These are phyloP conservation scores for Aristolochia californica DNA, from an alignment of 164 flowering plant species.

Conservation along the genomic window DNA sequence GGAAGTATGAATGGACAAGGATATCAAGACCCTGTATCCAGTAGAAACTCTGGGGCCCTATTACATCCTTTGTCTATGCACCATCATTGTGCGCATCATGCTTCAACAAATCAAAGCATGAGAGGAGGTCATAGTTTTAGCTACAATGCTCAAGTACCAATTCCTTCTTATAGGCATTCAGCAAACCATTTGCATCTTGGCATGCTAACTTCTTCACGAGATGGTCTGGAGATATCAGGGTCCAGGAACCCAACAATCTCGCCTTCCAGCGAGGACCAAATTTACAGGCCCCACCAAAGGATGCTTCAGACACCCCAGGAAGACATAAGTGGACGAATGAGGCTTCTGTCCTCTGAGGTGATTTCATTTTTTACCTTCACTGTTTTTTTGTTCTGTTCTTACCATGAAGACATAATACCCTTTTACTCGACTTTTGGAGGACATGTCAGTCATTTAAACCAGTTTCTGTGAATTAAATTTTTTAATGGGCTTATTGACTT, in stretches of 20 bases:
- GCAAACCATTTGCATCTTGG: constrained; percentile 17
- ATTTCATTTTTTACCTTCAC: constrained; percentile 2
- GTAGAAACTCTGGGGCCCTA: constrained; percentile 29
- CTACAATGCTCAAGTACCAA: constrained; percentile 31
- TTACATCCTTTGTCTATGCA: constrained; percentile 33
- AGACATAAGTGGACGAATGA: constrained; percentile 31
- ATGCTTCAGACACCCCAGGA: constrained; percentile 29
- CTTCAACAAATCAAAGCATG: constrained; percentile 34
- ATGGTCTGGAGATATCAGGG: constrained; percentile 23
- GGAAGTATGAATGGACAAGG: constrained; percentile 27
- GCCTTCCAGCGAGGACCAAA: constrained; percentile 36
- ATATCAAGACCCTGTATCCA: constrained; percentile 29
- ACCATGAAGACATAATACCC: too few species aligned
- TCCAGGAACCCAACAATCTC: constrained; percentile 29
- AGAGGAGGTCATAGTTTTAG: constrained; percentile 26
- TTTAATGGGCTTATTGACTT: too few species aligned
- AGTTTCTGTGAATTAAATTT: too few species aligned
- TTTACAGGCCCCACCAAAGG: constrained; percentile 34
- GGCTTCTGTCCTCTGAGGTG: constrained; percentile 59
- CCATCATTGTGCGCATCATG: constrained; percentile 22
- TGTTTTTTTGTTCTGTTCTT: background rate
- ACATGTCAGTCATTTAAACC: too few species aligned
- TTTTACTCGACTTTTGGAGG: too few species aligned
- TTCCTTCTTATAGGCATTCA: constrained; percentile 31
- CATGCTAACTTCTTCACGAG: constrained; percentile 20